Percentiles rank a stretch among this genome's conserved stretches.
Evolutionary conservation across 352 stramenopile genomes (phyloP).

Genomic region (Globisporangium perplexum): DNA sequence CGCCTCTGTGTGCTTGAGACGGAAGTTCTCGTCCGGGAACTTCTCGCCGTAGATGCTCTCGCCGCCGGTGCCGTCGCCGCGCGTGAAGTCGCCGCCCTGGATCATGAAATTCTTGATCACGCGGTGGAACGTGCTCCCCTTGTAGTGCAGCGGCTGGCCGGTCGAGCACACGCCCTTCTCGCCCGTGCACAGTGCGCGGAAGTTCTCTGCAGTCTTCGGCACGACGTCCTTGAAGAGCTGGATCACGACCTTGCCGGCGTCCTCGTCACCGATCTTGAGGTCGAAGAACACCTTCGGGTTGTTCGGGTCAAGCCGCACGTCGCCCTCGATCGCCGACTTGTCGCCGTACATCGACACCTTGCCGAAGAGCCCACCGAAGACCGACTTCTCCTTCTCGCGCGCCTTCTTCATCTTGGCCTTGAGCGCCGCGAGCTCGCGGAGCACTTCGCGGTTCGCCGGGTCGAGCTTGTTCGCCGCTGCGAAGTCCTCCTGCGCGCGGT

Average conservation of each 20-base stretch:
- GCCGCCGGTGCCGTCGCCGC: slow-evolving; percentile 93
- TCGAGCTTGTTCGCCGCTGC: slow-evolving; percentile 76
- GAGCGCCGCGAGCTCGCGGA: slow-evolving; percentile 63
- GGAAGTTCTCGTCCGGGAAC: slow-evolving; percentile 98
- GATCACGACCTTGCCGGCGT: slow-evolving; percentile 91
- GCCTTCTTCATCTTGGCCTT: slow-evolving; percentile 87
- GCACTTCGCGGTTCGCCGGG: slow-evolving; percentile 77
- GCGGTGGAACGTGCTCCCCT: slow-evolving; percentile 96
- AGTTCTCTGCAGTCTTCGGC: slow-evolving; percentile 98
- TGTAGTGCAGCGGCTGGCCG: slow-evolving; percentile 94
- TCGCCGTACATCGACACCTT: slow-evolving; percentile 98
- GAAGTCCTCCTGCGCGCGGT: slow-evolving; percentile 85
- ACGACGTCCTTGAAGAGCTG: slow-evolving; percentile 95
- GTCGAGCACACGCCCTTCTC: slow-evolving; percentile 90
- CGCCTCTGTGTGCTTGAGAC: slow-evolving; percentile 94
- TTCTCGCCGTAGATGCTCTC: slow-evolving; percentile 94
- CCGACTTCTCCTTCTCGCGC: slow-evolving; percentile 94
- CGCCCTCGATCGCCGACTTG: slow-evolving; percentile 83
- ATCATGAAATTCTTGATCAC: slow-evolving; percentile 96
- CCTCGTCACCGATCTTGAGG: slow-evolving; percentile 90
- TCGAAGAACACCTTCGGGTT: slow-evolving; percentile 93
- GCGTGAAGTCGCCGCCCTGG: slow-evolving; percentile 96
- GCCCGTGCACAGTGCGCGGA: slow-evolving; percentile 96
- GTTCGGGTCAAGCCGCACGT: slow-evolving; percentile 22
- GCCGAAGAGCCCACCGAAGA: slow-evolving; percentile 95